phyloP scores from a whole-genome alignment of 2,329 filamentous ascomycete genomes.

The Ploettnerulaceae sp. region DNA sequence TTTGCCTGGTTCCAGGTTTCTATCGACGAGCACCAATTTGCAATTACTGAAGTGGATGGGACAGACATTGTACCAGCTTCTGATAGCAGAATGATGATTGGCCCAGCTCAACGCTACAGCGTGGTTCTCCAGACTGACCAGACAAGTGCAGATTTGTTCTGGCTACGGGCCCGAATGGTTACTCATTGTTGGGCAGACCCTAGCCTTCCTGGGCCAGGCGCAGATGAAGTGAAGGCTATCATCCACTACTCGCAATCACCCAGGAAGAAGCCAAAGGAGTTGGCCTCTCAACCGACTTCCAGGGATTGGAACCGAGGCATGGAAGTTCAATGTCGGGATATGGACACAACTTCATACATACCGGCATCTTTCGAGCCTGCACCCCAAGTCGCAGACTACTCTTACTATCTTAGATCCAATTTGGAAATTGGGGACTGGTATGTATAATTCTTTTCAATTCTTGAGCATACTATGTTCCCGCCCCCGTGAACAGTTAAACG shows the following conservation, averaged over 20 bases:
- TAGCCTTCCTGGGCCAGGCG: conserved; percentile 39
- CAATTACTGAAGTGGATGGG: conserved; percentile 66
- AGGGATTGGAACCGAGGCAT: conserved; percentile 42
- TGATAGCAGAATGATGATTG: conserved; percentile 58
- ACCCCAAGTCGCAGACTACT: conserved; percentile 45
- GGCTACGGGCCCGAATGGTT: conserved; percentile 59
- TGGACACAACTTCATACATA: conserved; percentile 40
- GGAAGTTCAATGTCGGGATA: conserved; percentile 29
- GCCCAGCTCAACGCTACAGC: conserved; percentile 68
- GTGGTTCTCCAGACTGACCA: conserved; percentile 58
- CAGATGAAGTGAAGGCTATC: conserved; percentile 45
- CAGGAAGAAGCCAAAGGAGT: conserved; percentile 7
- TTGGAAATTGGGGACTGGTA: conserved; percentile 54
- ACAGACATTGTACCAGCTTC: conserved; percentile 57
- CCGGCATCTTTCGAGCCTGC: conserved; percentile 42
- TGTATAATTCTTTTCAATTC: background rate
- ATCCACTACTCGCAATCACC: conserved; percentile 39
- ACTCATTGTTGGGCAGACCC: conserved; percentile 54
- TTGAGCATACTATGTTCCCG: no score
- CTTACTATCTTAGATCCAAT: conserved; percentile 51
- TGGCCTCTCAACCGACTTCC: conserved; percentile 26
- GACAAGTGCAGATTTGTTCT: conserved; percentile 50
- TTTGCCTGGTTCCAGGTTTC: conserved; percentile 69
- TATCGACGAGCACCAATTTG: conserved; percentile 62
- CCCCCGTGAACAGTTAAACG: no score